Evolutionary conservation across 1,139 yeast genomes (phyloP).

Genomic region (Taphrina wiesneri): DNA sequence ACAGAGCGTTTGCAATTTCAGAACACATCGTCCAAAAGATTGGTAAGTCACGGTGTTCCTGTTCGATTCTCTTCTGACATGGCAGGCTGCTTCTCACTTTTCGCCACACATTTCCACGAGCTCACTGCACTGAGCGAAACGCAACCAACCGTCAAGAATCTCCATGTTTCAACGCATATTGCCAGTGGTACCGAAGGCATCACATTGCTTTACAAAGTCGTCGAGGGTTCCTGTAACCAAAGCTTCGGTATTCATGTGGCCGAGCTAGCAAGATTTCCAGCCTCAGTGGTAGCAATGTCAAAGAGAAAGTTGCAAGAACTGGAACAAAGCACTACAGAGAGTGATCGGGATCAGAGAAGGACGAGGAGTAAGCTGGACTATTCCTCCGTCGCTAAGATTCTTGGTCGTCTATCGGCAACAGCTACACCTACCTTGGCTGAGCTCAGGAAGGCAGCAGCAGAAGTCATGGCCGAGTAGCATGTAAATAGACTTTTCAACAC

Average conservation of each 20-base stretch:
- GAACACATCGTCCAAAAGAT: slow-evolving; percentile 73
- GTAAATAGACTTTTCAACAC: no score
- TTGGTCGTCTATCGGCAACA: not conserved
- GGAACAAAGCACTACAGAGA: slow-evolving; percentile 48
- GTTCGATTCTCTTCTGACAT: not conserved
- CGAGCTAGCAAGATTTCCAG: slow-evolving; percentile 88
- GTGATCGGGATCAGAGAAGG: not conserved
- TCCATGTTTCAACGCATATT: slow-evolving; percentile 93
- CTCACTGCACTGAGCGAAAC: slow-evolving; percentile 72
- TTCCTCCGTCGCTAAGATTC: not conserved
- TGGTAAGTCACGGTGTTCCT: slow-evolving; percentile 37
- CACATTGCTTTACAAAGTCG: slow-evolving; percentile 84
- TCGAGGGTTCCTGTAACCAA: slow-evolving; percentile 87
- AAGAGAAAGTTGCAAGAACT: slow-evolving; percentile 87
- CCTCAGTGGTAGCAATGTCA: slow-evolving; percentile 87
- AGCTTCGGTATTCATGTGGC: slow-evolving; percentile 98
- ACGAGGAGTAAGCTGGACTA: slow-evolving; percentile 6
- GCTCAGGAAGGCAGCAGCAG: not conserved
- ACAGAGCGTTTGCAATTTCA: slow-evolving; percentile 86
- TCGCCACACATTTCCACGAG: slow-evolving; percentile 98
- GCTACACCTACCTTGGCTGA: not conserved
- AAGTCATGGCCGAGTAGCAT: not conserved
- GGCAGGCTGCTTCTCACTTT: slow-evolving; percentile 67
- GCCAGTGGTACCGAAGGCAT: slow-evolving; percentile 50
- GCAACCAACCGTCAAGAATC: slow-evolving; percentile 64